A percentile compares a stretch with the other conserved stretches of the same genome.
These are phyloP conservation scores for Penicillium taxi DNA, from an alignment of 495 filamentous ascomycete species.

Conservation along the genomic window DNA sequence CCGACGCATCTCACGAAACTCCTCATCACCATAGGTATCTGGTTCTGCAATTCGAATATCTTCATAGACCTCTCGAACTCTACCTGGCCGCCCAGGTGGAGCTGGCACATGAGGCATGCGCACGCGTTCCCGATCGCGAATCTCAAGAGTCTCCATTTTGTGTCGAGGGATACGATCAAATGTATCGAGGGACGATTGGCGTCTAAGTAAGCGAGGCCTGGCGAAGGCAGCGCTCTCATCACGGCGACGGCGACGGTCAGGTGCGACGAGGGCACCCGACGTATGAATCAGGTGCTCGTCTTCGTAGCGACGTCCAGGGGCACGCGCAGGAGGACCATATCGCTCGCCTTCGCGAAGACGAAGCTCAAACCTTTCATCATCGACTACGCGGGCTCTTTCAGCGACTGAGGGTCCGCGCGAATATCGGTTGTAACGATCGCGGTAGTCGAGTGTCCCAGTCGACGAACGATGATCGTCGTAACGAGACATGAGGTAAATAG, in stretches of 20 bases:
- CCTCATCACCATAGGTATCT: constrained; percentile 59
- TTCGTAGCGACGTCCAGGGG: constrained; percentile 39
- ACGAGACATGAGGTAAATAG: constrained; percentile 32
- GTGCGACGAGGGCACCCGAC: constrained; percentile 31
- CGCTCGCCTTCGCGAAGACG: constrained; percentile 49
- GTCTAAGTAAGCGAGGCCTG: constrained; percentile 52
- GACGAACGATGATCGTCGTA: constrained; percentile 41
- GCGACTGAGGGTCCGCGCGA: constrained; percentile 35
- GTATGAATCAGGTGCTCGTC: constrained; percentile 43
- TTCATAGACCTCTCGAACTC: constrained; percentile 48
- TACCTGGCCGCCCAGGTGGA: constrained; percentile 29
- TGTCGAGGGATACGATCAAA: constrained; percentile 60
- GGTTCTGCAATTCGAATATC: constrained; percentile 64
- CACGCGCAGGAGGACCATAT: constrained; percentile 47
- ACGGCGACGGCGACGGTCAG: constrained; percentile 33
- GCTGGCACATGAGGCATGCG: constrained; percentile 19
- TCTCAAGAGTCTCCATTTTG: constrained; percentile 46
- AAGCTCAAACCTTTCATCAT: constrained; percentile 46
- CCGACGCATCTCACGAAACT: constrained; percentile 49
- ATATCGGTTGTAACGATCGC: constrained; percentile 39
- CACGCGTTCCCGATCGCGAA: constrained; percentile 30
- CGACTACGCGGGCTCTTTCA: constrained; percentile 37
- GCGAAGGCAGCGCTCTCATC: constrained; percentile 34
- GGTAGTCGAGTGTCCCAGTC: constrained; percentile 33
- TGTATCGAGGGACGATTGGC: constrained; percentile 63